Conservation (phyloP, 75 land plant species). For the Pinus taeda region DNA sequence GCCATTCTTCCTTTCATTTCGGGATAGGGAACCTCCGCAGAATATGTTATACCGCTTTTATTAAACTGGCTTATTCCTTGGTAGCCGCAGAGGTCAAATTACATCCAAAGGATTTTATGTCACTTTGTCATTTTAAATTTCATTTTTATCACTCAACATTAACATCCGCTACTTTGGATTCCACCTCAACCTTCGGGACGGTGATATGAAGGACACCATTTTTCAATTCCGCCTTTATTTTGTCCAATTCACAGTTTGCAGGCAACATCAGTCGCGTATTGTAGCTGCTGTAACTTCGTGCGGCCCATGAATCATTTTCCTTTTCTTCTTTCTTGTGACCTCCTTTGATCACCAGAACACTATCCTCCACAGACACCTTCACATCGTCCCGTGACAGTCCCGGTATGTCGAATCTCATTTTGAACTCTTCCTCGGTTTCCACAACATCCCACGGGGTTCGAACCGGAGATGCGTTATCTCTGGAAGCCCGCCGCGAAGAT, state of each 20-base stretch:
- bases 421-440: conserved; percentile 52
- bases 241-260: conserved; percentile 50
- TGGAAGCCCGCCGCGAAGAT: neutral
- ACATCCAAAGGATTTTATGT: too few relatives aligned
- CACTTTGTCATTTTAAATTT: too few relatives aligned
- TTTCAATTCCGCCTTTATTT: conserved; percentile 75
- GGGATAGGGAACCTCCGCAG: too few relatives aligned
- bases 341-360: conserved; percentile 57
- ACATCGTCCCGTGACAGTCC: conserved; percentile 90
- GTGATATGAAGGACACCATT: conserved; percentile 69
- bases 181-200: conserved; percentile 58
- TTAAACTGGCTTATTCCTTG: too few relatives aligned
- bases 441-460: too few relatives aligned
- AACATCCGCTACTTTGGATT: conserved; percentile 69
- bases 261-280: conserved; percentile 60
- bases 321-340: conserved; percentile 47
- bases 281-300: conserved; percentile 40
- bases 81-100: too few relatives aligned
- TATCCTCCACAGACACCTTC: conserved; percentile 11
- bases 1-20: too few relatives aligned
- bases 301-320: conserved; percentile 19
- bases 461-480: too few relatives aligned
- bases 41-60: too few relatives aligned
- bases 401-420: conserved; percentile 89
- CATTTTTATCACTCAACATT: neutral